Evolutionary conservation across 768 basidiomycete genomes (phyloP).

Genomic region (Nevesoporus exiguus): DNA sequence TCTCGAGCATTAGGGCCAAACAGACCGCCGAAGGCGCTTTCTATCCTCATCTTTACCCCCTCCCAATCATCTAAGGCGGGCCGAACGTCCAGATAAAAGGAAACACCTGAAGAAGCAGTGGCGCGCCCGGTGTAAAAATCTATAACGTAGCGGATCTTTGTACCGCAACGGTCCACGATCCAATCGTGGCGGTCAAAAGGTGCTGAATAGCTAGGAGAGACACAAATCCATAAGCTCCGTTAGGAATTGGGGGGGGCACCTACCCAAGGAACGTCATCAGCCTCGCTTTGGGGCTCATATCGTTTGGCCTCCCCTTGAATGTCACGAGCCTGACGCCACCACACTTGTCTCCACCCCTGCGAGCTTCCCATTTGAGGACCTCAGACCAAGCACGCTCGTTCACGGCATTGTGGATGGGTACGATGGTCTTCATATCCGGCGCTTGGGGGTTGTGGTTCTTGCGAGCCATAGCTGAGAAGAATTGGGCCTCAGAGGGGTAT

Average conservation of each 20-base stretch:
- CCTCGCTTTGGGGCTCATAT: slow-evolving; percentile 77
- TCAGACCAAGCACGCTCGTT: slow-evolving; percentile 92
- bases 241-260: slow-evolving; percentile 23
- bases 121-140: slow-evolving; percentile 92
- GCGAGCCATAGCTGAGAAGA: slow-evolving; percentile 94
- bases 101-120: slow-evolving; percentile 49
- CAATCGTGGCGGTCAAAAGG: slow-evolving; percentile 99
- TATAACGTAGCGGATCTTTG: slow-evolving; percentile 88
- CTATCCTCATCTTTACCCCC: slow-evolving; percentile 78
- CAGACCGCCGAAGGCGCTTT: slow-evolving; percentile 48
- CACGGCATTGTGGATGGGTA: slow-evolving; percentile 98
- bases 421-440: slow-evolving; percentile 91
- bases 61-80: slow-evolving; percentile 96
- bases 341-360: slow-evolving; percentile 77
- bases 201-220: slow-evolving; percentile 76
- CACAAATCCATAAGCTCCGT: neutral
- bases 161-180: slow-evolving; percentile 92
- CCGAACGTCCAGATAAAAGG: slow-evolving; percentile 92
- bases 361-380: slow-evolving; percentile 77
- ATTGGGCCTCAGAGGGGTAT: slow-evolving; percentile 98
- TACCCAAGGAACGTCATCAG: slow-evolving; percentile 86
- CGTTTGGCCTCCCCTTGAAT: slow-evolving; percentile 85
- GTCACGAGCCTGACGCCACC: slow-evolving; percentile 79
- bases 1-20: slow-evolving; percentile 22
- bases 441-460: slow-evolving; percentile 89